Evolutionary conservation across 2,329 filamentous ascomycete species (phyloP), one percentile per base, ranked within the genome.

Genomic region (Huntiella moniliformis): DNA sequence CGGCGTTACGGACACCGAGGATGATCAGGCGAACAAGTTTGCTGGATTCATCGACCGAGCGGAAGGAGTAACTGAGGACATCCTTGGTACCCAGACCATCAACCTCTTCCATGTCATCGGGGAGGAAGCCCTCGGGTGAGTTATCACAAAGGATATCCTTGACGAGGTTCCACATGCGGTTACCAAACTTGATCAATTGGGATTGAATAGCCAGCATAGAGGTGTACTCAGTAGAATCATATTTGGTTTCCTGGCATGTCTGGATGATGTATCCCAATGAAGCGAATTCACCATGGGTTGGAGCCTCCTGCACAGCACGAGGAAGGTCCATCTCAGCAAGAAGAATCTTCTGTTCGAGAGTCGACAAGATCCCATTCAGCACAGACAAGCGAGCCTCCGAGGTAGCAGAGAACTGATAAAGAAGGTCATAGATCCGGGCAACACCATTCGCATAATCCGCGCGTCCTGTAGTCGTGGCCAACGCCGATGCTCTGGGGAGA

Each of bases 391-490:
- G 67, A 8, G 60, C 58, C 2, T 66, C 56, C n/a, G 61, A 57
- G 1, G 58, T 59, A 13, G 56, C 56, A 11, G 71, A 64, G 57
- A 77, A 73, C 36, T 66, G 65, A 56, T 78, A 83, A 3, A 85
- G 59, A 12, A 93, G 63, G 36, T 82, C 76, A 50, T 79, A 81
- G 2, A 79, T 68, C 45, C 84, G 77, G 32, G 87, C 88, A 41
- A 91, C 78, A 7, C 88, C 88, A 61, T 98, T 88, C 1, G 87
- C 86, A 58, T 94, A 84, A 57, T 96, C 87, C 10, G 86, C 88
- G 50, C 91, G 73, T 16, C 84, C 84, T 4, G 85, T 93, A 18
- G 64, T 67, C 16, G 76, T 68, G 48, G 83, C 78, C 32, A 73
- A 63, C 3, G 61, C 59, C 47, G 79, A 71, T 1, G 75, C 73